Evolutionary conservation across 169 alveolate species (phyloP).

Genomic region (Eimeria acervulina): DNA sequence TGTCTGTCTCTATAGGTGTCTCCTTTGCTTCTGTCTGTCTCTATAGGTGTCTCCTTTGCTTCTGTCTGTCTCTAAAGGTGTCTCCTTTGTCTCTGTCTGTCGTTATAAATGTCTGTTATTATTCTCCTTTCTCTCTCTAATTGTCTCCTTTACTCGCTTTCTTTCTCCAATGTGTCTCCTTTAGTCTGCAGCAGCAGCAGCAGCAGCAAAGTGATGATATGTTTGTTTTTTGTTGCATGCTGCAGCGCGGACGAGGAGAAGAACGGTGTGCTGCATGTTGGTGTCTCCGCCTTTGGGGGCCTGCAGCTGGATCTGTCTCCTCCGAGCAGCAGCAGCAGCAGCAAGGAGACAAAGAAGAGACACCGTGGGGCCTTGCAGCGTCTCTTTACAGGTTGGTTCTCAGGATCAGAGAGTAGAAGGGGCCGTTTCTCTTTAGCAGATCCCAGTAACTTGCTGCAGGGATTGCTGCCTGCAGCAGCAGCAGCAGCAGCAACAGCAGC

Average conservation of each 20-base stretch:
- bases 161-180: not conserved
- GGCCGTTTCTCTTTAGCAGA: conserved; percentile 74
- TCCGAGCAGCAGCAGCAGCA: conserved; percentile 18
- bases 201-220: not conserved
- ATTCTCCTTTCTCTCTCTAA: too few relatives aligned
- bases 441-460: conserved; percentile 69
- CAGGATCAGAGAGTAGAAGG: conserved; percentile 9
- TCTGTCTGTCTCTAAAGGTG: not conserved
- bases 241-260: conserved; percentile 51
- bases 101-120: too few relatives aligned
- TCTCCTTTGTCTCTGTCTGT: not conserved
- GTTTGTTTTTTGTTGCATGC: not conserved
- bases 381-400: not conserved
- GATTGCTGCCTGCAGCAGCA: conserved; percentile 14
- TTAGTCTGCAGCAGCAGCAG: conserved; percentile 11
- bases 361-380: conserved; percentile 16
- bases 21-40: not conserved
- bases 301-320: not conserved
- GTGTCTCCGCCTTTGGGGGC: not conserved
- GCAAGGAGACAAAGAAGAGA: not conserved
- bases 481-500: conserved; percentile 40
- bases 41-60: not conserved
- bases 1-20: not conserved
- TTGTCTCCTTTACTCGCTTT: not conserved
- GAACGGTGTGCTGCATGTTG: not conserved